Conservation (phyloP, 371 early-diverging fungal genomes). For the Circinella umbellata region DNA sequence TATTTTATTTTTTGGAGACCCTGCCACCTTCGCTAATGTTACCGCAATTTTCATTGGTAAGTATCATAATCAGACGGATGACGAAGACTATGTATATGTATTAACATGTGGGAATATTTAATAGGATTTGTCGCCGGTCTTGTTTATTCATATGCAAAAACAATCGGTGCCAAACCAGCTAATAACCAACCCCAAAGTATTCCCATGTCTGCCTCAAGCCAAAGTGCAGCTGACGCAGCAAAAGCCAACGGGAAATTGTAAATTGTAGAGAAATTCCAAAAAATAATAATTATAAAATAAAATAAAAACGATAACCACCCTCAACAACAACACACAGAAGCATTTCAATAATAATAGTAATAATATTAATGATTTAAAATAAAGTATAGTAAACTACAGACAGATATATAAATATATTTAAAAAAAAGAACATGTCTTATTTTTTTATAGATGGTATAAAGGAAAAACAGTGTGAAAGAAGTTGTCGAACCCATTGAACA, state of each 20-base stretch:
- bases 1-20: slow-evolving; percentile 92
- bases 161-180: slow-evolving; percentile 17
- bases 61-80: slow-evolving; percentile 17
- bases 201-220: slow-evolving; percentile 43
- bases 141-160: slow-evolving; percentile 80
- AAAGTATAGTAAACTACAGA: background rate
- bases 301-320: background rate
- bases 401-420: background rate
- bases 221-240: slow-evolving; percentile 35
- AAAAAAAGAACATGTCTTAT: background rate
- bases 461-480: slow-evolving; percentile 13
- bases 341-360: background rate
- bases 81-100: background rate
- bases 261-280: slow-evolving; percentile 8
- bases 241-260: slow-evolving; percentile 36
- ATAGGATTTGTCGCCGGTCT: slow-evolving; percentile 83
- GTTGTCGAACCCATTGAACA: slow-evolving; percentile 16
- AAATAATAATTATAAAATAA: background rate
- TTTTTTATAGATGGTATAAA: slow-evolving; percentile 10
- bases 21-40: slow-evolving; percentile 80
- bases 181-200: slow-evolving; percentile 52
- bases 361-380: slow-evolving; percentile 6
- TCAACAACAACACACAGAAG: background rate
- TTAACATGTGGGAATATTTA: background rate
- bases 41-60: slow-evolving; percentile 77